Conservation (phyloP, 768 basidiomycete species). For the Mycena filopes region DNA sequence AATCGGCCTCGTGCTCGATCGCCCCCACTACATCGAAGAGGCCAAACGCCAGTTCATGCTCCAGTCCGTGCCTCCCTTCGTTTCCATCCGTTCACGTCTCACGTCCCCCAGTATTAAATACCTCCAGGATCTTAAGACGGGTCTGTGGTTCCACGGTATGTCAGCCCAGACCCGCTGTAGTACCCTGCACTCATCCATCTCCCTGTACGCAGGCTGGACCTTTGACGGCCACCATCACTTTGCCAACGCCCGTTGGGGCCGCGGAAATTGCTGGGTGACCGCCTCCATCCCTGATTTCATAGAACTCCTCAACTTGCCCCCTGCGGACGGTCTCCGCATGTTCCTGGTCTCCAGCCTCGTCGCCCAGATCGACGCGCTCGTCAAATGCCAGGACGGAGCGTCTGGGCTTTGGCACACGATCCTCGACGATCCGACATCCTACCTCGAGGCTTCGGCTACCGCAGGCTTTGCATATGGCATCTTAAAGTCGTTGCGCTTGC, state of each 20-base stretch:
- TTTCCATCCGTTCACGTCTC: background rate
- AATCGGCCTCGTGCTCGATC: conserved; percentile 63
- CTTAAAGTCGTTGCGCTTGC: conserved; percentile 53
- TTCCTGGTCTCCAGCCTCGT: conserved; percentile 53
- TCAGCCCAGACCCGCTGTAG: background rate
- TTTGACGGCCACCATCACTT: conserved; percentile 60
- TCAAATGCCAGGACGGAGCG: conserved; percentile 53
- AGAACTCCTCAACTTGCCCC: conserved; percentile 53
- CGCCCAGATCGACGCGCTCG: conserved; percentile 60
- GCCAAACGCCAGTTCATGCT: conserved; percentile 63
- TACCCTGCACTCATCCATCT: background rate
- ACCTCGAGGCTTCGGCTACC: conserved; percentile 61
- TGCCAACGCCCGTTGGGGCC: conserved; percentile 59
- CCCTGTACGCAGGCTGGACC: conserved; percentile 48
- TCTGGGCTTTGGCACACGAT: conserved; percentile 67
- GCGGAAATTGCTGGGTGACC: conserved; percentile 67
- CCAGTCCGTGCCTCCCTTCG: conserved; percentile 46
- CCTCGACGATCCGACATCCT: conserved; percentile 60
- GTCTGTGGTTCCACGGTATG: conserved; percentile 61
- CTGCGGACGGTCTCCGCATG: conserved; percentile 53
- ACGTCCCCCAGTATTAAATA: conserved; percentile 51
- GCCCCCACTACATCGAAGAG: conserved; percentile 63
- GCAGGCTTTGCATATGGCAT: conserved; percentile 63
- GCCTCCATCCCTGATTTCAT: conserved; percentile 60
- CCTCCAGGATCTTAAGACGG: conserved; percentile 54